Conservation (phyloP, 2,329 filamentous ascomycete genomes). For the Knufia petricola region DNA sequence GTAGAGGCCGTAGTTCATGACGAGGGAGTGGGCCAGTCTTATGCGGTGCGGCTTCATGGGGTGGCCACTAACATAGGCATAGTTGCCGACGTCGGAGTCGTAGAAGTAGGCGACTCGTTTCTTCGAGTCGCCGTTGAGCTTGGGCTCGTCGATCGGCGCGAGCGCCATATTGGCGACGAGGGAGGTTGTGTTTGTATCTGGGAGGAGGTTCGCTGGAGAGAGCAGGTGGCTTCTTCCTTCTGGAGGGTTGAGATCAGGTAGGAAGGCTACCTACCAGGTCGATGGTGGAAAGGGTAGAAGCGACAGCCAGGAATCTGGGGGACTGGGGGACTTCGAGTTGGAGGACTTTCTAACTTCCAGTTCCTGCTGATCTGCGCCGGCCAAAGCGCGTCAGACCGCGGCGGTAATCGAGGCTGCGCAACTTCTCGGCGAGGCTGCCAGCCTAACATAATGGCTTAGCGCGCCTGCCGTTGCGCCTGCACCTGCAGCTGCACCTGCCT, state of each 20-base stretch:
- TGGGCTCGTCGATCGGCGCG: slow-evolving; percentile 46
- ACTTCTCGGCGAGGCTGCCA: not conserved
- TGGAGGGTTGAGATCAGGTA: not conserved
- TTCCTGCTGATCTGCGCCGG: not conserved
- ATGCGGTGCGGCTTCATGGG: slow-evolving; percentile 61
- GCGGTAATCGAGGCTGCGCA: not conserved
- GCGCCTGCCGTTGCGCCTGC: too few relatives aligned
- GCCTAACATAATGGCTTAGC: too few relatives aligned
- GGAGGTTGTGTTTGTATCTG: not conserved
- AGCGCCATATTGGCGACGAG: slow-evolving; percentile 36
- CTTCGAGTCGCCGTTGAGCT: slow-evolving; percentile 43
- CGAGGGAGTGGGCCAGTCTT: slow-evolving; percentile 55
- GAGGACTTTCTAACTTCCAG: not conserved
- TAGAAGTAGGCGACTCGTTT: slow-evolving; percentile 98
- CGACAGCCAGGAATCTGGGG: not conserved
- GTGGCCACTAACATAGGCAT: slow-evolving; percentile 76
- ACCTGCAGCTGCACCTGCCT: not conserved
- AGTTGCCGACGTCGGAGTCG: slow-evolving; percentile 96
- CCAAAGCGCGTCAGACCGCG: not conserved
- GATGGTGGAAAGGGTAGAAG: not conserved
- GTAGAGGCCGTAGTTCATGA: slow-evolving; percentile 66
- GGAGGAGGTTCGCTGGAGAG: not conserved
- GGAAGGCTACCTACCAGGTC: not conserved
- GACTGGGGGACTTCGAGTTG: not conserved
- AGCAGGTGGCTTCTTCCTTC: too few relatives aligned